These are phyloP conservation scores for Papiliotrema flavescens DNA, from an alignment of 1,284 basidiomycete genomes.

Conservation along the genomic window DNA sequence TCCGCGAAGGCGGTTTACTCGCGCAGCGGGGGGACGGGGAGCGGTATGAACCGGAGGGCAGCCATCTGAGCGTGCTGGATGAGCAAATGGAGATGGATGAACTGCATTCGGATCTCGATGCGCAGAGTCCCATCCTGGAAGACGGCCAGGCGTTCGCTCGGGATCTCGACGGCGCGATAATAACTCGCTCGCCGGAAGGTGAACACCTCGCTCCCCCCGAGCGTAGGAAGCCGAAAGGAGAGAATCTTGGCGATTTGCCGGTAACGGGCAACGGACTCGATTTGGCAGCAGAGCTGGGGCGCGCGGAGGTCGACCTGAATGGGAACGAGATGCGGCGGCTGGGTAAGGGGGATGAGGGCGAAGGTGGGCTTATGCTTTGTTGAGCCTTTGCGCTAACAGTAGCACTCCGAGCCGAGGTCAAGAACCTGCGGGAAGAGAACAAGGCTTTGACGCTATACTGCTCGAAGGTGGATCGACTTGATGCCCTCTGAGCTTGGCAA, in stretches of 20 bases:
- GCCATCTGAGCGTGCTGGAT: slow-evolving; percentile 27
- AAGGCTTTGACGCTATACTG: slow-evolving; percentile 90
- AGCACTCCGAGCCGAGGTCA: slow-evolving; percentile 72
- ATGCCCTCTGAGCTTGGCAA: neutral
- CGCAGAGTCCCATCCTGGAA: slow-evolving; percentile 26
- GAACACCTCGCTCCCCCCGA: slow-evolving; percentile 6
- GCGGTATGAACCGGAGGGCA: slow-evolving; percentile 32
- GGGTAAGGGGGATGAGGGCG: slow-evolving; percentile 30
- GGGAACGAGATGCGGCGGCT: slow-evolving; percentile 50
- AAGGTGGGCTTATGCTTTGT: slow-evolving; percentile 16
- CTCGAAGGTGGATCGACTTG: slow-evolving; percentile 58
- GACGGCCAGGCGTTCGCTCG: slow-evolving; percentile 31
- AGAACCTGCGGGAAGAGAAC: slow-evolving; percentile 87
- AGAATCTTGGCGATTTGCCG: slow-evolving; percentile 71
- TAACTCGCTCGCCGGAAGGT: slow-evolving; percentile 2
- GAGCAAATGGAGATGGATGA: slow-evolving; percentile 40
- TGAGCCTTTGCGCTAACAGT: neutral
- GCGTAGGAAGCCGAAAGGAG: slow-evolving; percentile 32
- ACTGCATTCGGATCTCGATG: slow-evolving; percentile 34
- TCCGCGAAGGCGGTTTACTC: slow-evolving; percentile 56
- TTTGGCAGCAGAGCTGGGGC: slow-evolving; percentile 82
- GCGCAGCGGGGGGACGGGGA: slow-evolving; percentile 5
- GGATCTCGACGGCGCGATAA: slow-evolving; percentile 46
- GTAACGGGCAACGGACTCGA: slow-evolving; percentile 82
- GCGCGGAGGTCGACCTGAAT: slow-evolving; percentile 73